A percentile compares a stretch with the other conserved stretches of the same genome.
Conservation (phyloP, 1,284 basidiomycete genomes). For the Leccinum griseonigrum region DNA sequence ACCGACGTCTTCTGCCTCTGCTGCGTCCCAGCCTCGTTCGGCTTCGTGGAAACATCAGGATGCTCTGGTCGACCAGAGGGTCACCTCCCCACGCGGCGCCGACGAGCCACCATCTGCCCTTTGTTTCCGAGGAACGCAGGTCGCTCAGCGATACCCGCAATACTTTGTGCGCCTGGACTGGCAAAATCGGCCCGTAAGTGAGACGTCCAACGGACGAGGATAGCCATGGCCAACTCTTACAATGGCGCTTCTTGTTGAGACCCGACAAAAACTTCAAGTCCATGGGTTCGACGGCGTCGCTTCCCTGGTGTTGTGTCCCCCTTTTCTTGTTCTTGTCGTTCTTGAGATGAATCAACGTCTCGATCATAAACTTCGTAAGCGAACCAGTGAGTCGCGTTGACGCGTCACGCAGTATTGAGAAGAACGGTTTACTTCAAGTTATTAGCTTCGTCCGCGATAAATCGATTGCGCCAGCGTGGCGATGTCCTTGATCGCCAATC, state of each 20-base stretch:
- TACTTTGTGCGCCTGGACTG: conserved; percentile 81
- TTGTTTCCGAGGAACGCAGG: conserved; percentile 78
- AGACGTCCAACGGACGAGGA: background rate
- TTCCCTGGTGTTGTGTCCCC: conserved; percentile 57
- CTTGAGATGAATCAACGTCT: conserved; percentile 86
- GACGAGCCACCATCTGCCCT: conserved; percentile 99
- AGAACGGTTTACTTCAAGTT: conserved; percentile 50
- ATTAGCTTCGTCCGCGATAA: conserved; percentile 56
- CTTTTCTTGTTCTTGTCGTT: conserved; percentile 83
- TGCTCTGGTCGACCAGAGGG: conserved; percentile 68
- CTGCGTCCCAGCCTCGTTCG: conserved; percentile 13
- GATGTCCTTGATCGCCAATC: conserved; percentile 86
- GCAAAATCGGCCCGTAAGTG: background rate
- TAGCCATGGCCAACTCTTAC: conserved; percentile 37
- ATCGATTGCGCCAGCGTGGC: conserved; percentile 78
- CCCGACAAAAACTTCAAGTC: conserved; percentile 75
- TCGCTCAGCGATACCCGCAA: conserved; percentile 85
- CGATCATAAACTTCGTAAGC: conserved; percentile 88
- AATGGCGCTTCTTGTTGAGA: conserved; percentile 73
- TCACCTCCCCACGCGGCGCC: conserved; percentile 96
- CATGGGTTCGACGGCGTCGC: conserved; percentile 77
- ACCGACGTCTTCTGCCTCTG: conserved; percentile 30
- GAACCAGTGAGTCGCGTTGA: conserved; percentile 48
- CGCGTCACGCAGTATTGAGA: background rate
- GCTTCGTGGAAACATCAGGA: conserved; percentile 32